Evolutionary conservation across 192 early-diverging fungal species (phyloP).

Genomic region (Coemansia sp.): DNA sequence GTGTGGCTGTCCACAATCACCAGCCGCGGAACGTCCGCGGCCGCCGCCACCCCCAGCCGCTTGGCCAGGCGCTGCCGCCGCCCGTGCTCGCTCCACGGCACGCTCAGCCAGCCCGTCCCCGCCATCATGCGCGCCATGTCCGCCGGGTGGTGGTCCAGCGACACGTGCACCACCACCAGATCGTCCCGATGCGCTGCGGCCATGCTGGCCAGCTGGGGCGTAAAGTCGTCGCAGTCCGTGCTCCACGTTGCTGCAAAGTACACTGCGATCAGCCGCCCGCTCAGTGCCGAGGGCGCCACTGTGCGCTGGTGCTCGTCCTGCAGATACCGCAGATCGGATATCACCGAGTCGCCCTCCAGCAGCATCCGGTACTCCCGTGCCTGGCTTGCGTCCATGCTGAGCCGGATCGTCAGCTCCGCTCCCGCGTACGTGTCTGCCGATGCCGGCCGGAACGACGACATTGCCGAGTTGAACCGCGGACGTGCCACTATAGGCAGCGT

Average conservation of each 20-base stretch:
- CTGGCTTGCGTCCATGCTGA: slow-evolving; percentile 51
- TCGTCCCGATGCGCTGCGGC: slow-evolving; percentile 34
- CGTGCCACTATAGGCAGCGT: slow-evolving; percentile 41
- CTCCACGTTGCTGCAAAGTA: slow-evolving; percentile 54
- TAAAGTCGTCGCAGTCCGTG: slow-evolving; percentile 51
- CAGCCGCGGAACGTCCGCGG: slow-evolving; percentile 33
- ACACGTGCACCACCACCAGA: slow-evolving; percentile 39
- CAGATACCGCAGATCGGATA: slow-evolving; percentile 34
- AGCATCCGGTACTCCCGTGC: slow-evolving; percentile 45
- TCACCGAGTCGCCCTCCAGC: slow-evolving; percentile 35
- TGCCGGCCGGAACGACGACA: slow-evolving; percentile 19
- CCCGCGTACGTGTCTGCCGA: slow-evolving; percentile 4
- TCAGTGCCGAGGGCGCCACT: slow-evolving; percentile 28
- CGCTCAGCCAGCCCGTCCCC: slow-evolving; percentile 43
- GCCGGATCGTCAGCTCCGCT: slow-evolving; percentile 41
- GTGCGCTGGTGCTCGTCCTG: slow-evolving; percentile 46
- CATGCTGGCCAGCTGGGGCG: slow-evolving; percentile 28
- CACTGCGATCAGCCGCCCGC: slow-evolving; percentile 26
- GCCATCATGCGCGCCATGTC: slow-evolving; percentile 47
- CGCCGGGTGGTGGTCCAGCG: slow-evolving; percentile 43
- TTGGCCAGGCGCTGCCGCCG: slow-evolving; percentile 35
- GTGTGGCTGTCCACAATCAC: slow-evolving; percentile 41
- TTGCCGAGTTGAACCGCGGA: slow-evolving; percentile 39
- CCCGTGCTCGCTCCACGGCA: slow-evolving; percentile 42
- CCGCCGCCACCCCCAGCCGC: slow-evolving; percentile 29